phyloP scores from a whole-genome alignment of 495 filamentous ascomycete species.

The Cetradonia linearis region DNA sequence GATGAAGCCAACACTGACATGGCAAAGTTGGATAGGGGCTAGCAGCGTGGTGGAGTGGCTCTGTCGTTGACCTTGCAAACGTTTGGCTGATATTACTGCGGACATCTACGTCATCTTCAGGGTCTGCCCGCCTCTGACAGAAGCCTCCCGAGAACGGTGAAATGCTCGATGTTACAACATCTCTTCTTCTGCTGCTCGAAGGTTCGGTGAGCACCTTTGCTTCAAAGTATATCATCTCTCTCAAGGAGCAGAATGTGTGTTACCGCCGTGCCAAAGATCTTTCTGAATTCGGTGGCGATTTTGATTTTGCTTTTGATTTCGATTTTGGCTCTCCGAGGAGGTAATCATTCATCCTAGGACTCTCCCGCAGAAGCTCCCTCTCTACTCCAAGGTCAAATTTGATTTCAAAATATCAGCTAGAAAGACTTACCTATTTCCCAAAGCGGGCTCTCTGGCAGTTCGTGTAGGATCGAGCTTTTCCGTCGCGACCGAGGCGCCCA shows the following conservation, averaged over 20 bases:
- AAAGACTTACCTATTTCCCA: conserved; percentile 11
- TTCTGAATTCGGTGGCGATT: not conserved
- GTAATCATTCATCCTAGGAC: conserved; percentile 21
- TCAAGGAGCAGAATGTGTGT: not conserved
- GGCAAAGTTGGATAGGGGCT: not conserved
- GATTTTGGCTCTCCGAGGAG: not conserved
- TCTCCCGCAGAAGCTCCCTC: conserved; percentile 17
- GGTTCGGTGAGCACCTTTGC: too few species aligned
- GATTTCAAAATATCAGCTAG: not conserved
- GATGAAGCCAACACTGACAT: conserved; percentile 11
- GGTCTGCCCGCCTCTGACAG: conserved; percentile 4
- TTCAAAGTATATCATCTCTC: too few species aligned
- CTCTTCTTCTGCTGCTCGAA: not conserved
- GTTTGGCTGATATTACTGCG: not conserved
- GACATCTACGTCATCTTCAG: conserved; percentile 11
- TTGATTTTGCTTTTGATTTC: not conserved
- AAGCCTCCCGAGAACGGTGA: not conserved
- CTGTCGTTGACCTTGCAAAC: not conserved
- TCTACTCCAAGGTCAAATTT: not conserved
- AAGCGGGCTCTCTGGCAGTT: conserved; percentile 21
- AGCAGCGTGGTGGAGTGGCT: too few species aligned
- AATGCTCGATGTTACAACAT: not conserved
- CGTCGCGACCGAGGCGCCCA: conserved; percentile 22
- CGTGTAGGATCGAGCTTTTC: conserved; percentile 8
- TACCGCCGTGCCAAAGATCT: conserved; percentile 1